Percentiles rank a stretch among this genome's conserved stretches.
phyloP scores from a whole-genome alignment of 805 yeast genomes.

The Ogataea paradorogensis region DNA sequence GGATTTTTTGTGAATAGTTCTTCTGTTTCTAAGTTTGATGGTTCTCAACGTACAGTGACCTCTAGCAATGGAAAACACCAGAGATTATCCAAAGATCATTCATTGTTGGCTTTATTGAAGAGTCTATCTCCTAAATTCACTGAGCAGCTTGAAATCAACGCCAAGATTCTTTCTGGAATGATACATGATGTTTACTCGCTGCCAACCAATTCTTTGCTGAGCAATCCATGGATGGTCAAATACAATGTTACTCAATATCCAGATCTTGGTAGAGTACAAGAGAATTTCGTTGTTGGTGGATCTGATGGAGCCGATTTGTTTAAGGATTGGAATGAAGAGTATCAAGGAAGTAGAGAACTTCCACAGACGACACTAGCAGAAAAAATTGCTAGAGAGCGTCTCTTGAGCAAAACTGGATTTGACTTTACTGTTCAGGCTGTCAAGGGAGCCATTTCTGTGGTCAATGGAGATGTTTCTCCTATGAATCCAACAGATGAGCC shows the following conservation, averaged over 20 bases:
- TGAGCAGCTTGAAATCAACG: slow-evolving; percentile 51
- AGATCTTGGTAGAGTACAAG: slow-evolving; percentile 62
- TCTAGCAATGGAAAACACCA: slow-evolving; percentile 29
- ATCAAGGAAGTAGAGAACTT: slow-evolving; percentile 76
- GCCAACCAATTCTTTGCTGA: slow-evolving; percentile 58
- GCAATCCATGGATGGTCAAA: slow-evolving; percentile 76
- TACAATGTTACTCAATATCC: slow-evolving; percentile 32
- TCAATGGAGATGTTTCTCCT: slow-evolving; percentile 70
- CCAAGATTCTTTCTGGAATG: slow-evolving; percentile 38
- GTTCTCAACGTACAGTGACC: slow-evolving; percentile 41
- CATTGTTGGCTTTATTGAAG: slow-evolving; percentile 59
- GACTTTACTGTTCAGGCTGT: slow-evolving; percentile 78
- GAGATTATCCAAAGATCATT: slow-evolving; percentile 38
- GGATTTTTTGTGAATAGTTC: slow-evolving; percentile 81
- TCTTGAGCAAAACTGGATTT: slow-evolving; percentile 64
- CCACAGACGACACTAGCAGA: slow-evolving; percentile 54
- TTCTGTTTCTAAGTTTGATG: slow-evolving; percentile 67
- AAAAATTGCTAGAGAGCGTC: slow-evolving; percentile 70
- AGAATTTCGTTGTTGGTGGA: slow-evolving; percentile 50
- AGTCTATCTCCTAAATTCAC: slow-evolving; percentile 63
- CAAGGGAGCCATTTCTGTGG: slow-evolving; percentile 73
- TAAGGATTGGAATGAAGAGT: slow-evolving; percentile 90
- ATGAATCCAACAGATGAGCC: slow-evolving; percentile 74
- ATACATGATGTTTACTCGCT: slow-evolving; percentile 56
- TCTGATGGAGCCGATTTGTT: slow-evolving; percentile 54